Evolutionary conservation across 257 asterid genomes (phyloP), one percentile per base, ranked within the genome.

Genomic region (Solanum raphanifolium): DNA sequence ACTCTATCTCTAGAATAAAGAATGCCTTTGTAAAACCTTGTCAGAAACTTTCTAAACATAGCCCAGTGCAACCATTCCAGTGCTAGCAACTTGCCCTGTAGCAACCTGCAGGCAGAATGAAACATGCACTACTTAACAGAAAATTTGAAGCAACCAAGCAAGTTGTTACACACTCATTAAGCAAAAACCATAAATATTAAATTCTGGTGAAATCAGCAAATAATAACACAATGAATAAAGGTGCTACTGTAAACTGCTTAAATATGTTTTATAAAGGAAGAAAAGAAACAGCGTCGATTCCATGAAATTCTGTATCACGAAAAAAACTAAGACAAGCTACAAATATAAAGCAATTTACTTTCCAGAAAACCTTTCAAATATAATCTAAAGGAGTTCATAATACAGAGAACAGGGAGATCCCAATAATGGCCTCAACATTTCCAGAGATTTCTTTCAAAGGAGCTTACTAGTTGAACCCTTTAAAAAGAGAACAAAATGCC

Each of bases 31-130:
- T 29, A 78, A 86, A 48, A 92, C 96, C 96, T 94, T 94, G 2
- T 93, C 96, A 82, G 93, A 91, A 65, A 95, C 92, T 94, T 93
- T 95, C 60, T 95, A 97, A 83, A 95, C 98, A 90, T 94, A 95
- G 88, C 95, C 92, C 31, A 95, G 91, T 88, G 95, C 94, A 90
- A 93, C 92, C 92, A 94, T 91, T 74, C 97, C 98, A 89, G 98
- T 93, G 92, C 94, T 95, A 76, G 97, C 96, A 90, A 95, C 91
- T 91, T 95, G 96, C 86, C 95, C 98, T 86, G 98, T 90, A 71
- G 98, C 94, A 23, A 94, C 95, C 97, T 94, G 92, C 88, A 89
- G 35, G 39, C 10, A 69, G 7, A 72, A 73, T 7, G 29, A 34
- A 72, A 73, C 82, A 9, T 20, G 15, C 46, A 35, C 48, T 35